Percentiles rank a stretch among this genome's conserved stretches.
Conservation (phyloP, 371 early-diverging fungal genomes). For the Lichtheimia corymbifera region DNA sequence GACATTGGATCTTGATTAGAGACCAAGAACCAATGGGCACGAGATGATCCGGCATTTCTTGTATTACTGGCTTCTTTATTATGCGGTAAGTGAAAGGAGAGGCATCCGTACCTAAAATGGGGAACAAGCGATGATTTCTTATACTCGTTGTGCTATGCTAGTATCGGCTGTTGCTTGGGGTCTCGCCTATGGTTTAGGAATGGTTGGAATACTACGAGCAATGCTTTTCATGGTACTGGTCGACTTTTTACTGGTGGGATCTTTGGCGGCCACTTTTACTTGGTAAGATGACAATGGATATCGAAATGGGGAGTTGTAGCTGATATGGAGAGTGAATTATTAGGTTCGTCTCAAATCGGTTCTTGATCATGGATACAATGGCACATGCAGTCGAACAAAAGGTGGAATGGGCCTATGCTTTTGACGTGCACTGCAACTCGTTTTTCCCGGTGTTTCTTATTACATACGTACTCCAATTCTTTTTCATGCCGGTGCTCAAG, state of each 20-base stretch:
- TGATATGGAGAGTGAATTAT: too few species aligned
- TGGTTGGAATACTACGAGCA: constrained; percentile 62
- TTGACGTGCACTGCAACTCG: constrained; percentile 95
- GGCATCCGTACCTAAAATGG: background rate
- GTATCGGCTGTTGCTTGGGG: constrained; percentile 79
- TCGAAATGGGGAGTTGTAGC: background rate
- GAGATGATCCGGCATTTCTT: constrained; percentile 93
- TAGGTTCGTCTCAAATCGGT: constrained; percentile 79
- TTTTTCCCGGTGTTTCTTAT: constrained; percentile 85
- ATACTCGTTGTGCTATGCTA: constrained; percentile 18
- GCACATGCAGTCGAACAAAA: constrained; percentile 82
- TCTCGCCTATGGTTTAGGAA: constrained; percentile 60
- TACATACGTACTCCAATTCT: constrained; percentile 85
- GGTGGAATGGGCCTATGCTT: constrained; percentile 93
- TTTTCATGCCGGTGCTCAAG: constrained; percentile 79
- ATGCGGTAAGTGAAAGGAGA: constrained; percentile 47
- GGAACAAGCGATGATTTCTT: background rate
- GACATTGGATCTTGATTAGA: constrained; percentile 47
- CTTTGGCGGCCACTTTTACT: constrained; percentile 62
- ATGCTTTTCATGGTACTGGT: constrained; percentile 75
- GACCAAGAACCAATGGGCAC: constrained; percentile 94
- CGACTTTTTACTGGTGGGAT: constrained; percentile 74
- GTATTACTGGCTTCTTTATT: constrained; percentile 65
- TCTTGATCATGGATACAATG: constrained; percentile 71
- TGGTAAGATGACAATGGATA: constrained; percentile 53